Base-by-base conservation (phyloP, 78 protist genomes). In the Fonticula alba region DNA sequence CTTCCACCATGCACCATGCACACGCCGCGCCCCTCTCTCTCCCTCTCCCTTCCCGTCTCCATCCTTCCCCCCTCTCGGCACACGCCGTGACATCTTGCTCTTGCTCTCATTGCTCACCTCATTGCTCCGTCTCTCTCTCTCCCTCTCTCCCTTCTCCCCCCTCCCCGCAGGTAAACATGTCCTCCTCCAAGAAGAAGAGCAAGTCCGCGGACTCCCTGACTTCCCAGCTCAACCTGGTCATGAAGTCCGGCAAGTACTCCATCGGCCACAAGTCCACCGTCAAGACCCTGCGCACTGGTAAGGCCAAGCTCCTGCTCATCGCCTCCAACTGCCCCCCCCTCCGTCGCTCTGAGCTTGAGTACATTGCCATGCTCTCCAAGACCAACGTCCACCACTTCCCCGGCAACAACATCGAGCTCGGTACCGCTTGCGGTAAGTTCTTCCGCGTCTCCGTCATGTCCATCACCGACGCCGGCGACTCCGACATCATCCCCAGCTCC, bases 361-460 rank as follows among this genome's bases (percentile, higher is more conserved):
- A 97, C 93, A 90, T 93, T 83, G 94, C 98, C 47, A 91, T 93
- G 97, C 88, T 97, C 58, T 36, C 88, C 68, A 83, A 84, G 81
- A 79, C 95, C 67, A 47, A 58, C 61, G 98, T 97, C 36, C 92
- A 91, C 78, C 97, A 93, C 78, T 97, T 82, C 92, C 19, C 59
- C 43, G 99, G 98, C 56, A 43, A 74, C 93, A 97, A 97, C 89
- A 79, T 90, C 51, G 98, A 86, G 38, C 84, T 97, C 51, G 99
- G 99, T 33, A 87, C 98, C 14, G 93, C 98, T 20, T 92, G 97
- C 81, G 99, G 99, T 33, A 80, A 84, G 75, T 71, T 78, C 75
- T 95, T 72, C 96, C 86, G 96, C 72, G 80, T 76, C 38, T 54
- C 82, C 14, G 70, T 75, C 61, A 41, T 97, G 69, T 24, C 83